phyloP scores from a whole-genome alignment of 371 early-diverging fungal genomes.

The Mucor indicus region DNA sequence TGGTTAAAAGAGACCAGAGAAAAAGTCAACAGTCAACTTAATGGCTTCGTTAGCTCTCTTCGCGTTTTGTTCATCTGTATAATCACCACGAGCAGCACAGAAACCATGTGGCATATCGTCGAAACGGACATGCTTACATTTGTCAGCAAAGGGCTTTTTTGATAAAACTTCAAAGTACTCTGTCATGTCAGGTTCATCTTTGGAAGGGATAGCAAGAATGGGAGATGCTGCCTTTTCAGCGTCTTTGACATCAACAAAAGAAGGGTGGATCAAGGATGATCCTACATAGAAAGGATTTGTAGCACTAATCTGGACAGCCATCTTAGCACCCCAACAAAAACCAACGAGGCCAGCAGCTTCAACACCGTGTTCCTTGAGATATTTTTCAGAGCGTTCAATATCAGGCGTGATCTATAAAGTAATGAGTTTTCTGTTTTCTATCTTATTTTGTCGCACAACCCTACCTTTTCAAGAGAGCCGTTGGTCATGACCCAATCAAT shows the following conservation, averaged over 20 bases:
- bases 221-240: constrained; percentile 55
- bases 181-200: constrained; percentile 63
- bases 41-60: constrained; percentile 56
- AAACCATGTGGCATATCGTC: constrained; percentile 73
- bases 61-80: constrained; percentile 39
- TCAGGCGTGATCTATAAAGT: constrained; percentile 31
- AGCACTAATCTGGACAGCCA: constrained; percentile 32
- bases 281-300: constrained; percentile 39
- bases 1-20: no score
- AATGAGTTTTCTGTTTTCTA: no score
- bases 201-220: constrained; percentile 55
- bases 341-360: constrained; percentile 51
- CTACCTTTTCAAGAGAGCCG: constrained; percentile 37
- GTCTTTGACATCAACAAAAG: constrained; percentile 48
- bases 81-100: constrained; percentile 69
- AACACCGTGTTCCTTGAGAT: constrained; percentile 42
- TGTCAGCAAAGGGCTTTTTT: constrained; percentile 54
- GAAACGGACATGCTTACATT: constrained; percentile 56
- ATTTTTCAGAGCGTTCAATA: constrained; percentile 28
- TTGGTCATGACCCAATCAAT: constrained; percentile 29
- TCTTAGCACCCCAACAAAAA: constrained; percentile 71
- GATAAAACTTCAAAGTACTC: constrained; percentile 43
- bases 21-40: constrained; percentile 50
- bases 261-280: constrained; percentile 65
- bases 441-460: no score